These are phyloP conservation scores for Penicillium polonicum DNA, from an alignment of 2,329 filamentous ascomycete species.

Conservation along the genomic window DNA sequence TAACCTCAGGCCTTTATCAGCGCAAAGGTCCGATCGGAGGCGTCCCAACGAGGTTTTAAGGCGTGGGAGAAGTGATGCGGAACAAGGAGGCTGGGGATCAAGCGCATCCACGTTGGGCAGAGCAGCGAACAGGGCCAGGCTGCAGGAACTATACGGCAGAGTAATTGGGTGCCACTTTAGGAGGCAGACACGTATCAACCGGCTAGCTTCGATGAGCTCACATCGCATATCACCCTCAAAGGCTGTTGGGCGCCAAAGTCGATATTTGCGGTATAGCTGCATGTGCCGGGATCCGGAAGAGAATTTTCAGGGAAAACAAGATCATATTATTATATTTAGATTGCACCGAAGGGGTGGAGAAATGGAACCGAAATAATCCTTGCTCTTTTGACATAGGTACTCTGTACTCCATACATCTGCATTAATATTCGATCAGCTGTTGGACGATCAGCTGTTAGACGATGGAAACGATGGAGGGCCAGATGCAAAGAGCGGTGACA, in stretches of 20 bases:
- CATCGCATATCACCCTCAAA: slow-evolving; percentile 9
- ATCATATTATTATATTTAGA: slow-evolving; percentile 2
- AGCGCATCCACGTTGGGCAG: slow-evolving; percentile 25
- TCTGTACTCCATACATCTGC: too few relatives aligned
- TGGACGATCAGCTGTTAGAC: background rate
- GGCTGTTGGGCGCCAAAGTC: slow-evolving; percentile 19
- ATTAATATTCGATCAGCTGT: background rate
- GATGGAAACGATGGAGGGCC: too few relatives aligned
- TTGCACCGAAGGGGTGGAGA: too few relatives aligned
- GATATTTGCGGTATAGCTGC: slow-evolving; percentile 29
- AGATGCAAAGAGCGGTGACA: slow-evolving; percentile 34
- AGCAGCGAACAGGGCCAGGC: slow-evolving; percentile 19
- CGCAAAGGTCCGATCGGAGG: slow-evolving; percentile 15
- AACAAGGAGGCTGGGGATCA: slow-evolving; percentile 20
- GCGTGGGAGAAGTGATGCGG: slow-evolving; percentile 13
- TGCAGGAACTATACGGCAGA: slow-evolving; percentile 12
- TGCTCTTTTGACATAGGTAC: background rate
- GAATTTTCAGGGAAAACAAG: background rate
- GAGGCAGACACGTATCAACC: slow-evolving; percentile 21
- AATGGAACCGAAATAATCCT: background rate
- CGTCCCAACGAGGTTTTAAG: slow-evolving; percentile 8
- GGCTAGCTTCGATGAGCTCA: slow-evolving; percentile 13
- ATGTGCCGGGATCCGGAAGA: background rate
- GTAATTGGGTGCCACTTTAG: slow-evolving; percentile 23
- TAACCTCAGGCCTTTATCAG: slow-evolving; percentile 10